Evolutionary conservation across 345 rosid species (phyloP).

Genomic region (Gossypium herbaceum): DNA sequence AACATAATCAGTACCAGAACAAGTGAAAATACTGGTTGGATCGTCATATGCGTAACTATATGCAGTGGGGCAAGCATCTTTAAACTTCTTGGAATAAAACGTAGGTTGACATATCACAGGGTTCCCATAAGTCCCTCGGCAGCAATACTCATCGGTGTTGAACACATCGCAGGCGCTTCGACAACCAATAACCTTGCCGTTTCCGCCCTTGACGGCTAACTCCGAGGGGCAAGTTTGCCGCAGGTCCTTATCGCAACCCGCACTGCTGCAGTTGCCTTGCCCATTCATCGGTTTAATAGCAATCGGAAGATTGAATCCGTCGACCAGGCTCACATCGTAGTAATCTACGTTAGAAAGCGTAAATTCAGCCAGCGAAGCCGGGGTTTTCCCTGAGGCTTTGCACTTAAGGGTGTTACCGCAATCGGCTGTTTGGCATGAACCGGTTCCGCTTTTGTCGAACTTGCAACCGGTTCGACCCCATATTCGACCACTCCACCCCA

Average conservation of each 20-base stretch:
- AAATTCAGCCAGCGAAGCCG: slow-evolving; percentile 82
- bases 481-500: slow-evolving; percentile 76
- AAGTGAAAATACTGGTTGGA: slow-evolving; percentile 70
- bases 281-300: slow-evolving; percentile 59
- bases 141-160: slow-evolving; percentile 79
- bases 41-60: slow-evolving; percentile 92
- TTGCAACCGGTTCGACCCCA: slow-evolving; percentile 90
- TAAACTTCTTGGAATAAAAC: slow-evolving; percentile 68
- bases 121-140: slow-evolving; percentile 65
- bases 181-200: slow-evolving; percentile 60
- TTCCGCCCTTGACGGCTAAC: slow-evolving; percentile 38
- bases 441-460: slow-evolving; percentile 55
- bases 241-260: slow-evolving; percentile 63
- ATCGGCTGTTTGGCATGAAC: slow-evolving; percentile 70
- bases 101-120: slow-evolving; percentile 59
- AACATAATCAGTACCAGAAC: slow-evolving; percentile 61
- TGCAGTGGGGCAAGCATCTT: slow-evolving; percentile 75
- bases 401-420: slow-evolving; percentile 65
- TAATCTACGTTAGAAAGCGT: slow-evolving; percentile 46
- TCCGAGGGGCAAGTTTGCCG: slow-evolving; percentile 58
- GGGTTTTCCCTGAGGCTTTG: slow-evolving; percentile 52
- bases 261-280: slow-evolving; percentile 52
- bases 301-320: slow-evolving; percentile 78
- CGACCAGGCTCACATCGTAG: slow-evolving; percentile 92
- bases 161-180: slow-evolving; percentile 93